Base-by-base conservation (phyloP, 2,329 filamentous ascomycete genomes). In the Botrytis pseudocinerea region DNA sequence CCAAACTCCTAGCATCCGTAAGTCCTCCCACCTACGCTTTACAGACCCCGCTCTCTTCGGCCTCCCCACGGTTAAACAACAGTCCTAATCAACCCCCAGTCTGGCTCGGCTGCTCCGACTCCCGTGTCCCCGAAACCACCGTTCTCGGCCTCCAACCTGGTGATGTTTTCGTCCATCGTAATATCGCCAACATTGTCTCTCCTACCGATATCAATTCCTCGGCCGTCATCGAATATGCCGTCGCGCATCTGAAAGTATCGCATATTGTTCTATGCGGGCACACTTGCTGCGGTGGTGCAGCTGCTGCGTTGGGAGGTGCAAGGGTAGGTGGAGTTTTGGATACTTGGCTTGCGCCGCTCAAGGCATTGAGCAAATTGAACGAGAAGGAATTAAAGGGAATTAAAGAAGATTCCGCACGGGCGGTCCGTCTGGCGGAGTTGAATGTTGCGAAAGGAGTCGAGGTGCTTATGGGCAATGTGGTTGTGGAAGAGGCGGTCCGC, bases 61-160 rank as follows among this genome's bases (percentile, higher is more conserved):
- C 25, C 48, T 44, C 60, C 38, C 48, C 63, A 18, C 12, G n/a
- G n/a, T 18, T 28, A 65, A 60, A 54, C 25, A 35, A 46, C 66
- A 73, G 42, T 74, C 69, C 61, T 48, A 74, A n/a, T 40, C 38
- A 22, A 35, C 72, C 73, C 9, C 25, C 35, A 88, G 87, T 97
- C 73, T 97, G 93, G 93, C 88, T 97, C 77, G 94, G 94, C 74
- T 97, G 94, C 84, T 92, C 93, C 78, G 94, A 97, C 85, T 93
- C 91, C 57, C 92, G 94, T 76, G 91, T 93, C 77, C 93, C 94
- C 1, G 94, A 96, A 83, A 95, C 93, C 8, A 94, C 91, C 66
- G 87, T 97, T 79, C 87, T 95, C 42, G 91, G 92, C 79, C 87
- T 94, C 73, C 87, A 93, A 79, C 93, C 93, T 4, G 93, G 94